phyloP scores from a whole-genome alignment of 1,139 yeast species.

The Candida sanyaensis region DNA sequence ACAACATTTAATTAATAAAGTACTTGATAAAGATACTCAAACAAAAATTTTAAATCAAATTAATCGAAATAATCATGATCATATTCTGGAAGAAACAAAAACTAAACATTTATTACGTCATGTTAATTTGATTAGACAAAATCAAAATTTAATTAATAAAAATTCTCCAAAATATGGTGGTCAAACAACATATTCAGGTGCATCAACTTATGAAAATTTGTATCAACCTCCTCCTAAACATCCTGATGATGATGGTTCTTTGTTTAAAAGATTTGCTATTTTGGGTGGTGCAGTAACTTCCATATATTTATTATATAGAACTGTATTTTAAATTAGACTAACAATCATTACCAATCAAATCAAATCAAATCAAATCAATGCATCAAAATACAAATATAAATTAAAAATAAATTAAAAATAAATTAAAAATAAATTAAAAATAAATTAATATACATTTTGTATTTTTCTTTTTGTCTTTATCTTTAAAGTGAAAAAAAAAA shows the following conservation, averaged over 20 bases:
- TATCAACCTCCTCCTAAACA: constrained; percentile 26
- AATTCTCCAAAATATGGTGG: constrained; percentile 8
- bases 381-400: too few species aligned
- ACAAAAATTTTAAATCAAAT: constrained; percentile 38
- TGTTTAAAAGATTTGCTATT: constrained; percentile 24
- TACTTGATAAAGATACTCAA: constrained; percentile 32
- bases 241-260: constrained; percentile 22
- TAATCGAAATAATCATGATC: constrained; percentile 32
- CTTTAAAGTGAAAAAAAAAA: too few species aligned
- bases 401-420: not conserved
- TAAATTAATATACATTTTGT: not conserved
- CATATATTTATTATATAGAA: constrained; percentile 26
- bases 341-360: too few species aligned
- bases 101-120: constrained; percentile 48
- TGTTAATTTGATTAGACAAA: constrained; percentile 15
- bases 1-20: constrained; percentile 48
- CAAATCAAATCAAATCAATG: too few species aligned
- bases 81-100: constrained; percentile 41
- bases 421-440: not conserved
- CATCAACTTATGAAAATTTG: constrained; percentile 27
- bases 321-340: constrained; percentile 8
- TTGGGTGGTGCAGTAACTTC: constrained; percentile 38
- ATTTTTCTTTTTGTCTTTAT: not conserved
- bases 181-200: constrained; percentile 8
- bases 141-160: constrained; percentile 4